Evolutionary conservation across 1,284 basidiomycete genomes (phyloP), one percentile per base, ranked within the genome.

Genomic region (Ganoderma resinaceum): DNA sequence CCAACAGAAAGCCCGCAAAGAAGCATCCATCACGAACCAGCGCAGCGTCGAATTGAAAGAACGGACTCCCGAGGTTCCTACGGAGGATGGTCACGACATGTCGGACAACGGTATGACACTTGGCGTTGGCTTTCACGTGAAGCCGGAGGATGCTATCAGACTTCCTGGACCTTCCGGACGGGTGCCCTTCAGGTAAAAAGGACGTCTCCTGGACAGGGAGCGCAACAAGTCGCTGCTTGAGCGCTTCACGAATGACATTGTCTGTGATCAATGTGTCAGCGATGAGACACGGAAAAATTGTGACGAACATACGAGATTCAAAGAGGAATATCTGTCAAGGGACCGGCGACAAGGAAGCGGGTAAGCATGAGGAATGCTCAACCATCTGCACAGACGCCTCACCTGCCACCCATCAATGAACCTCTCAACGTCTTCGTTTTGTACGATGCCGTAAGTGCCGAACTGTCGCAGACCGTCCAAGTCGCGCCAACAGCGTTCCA

Each of bases 31-130:
- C 93, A 29, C 93, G 87, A 53, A 95, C 89, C 5, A 95, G 84
- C 29, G 91, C 91, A 0, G 93, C 88, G 76, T 96, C 95, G 84
- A 91, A 95, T 72, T 87, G 86, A 77, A 96, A 95, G 73, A 96
- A 87, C 63, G 84, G 72, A 68, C 82, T 74, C 77, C 79, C 82
- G 23, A 91, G 79, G 75, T 91, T 89, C 26, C 83, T 83, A 70
- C 88, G 87, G 63, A 95, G 81, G 73, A 92, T 88, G 62, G 82
- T 78, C 55, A 92, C 84, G 23, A 95, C 86, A 37, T 85, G 82
- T 33, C 80, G 80, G 37, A 85, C 81, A 42, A 85, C 80, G 63
- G 84, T 82, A 70, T 83, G 78, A 66, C 87, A 90, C 70, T 87
- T 86, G 20, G 85, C 69, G 81, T 88, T 78, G 73, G 84, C 89